A percentile compares a stretch with the other conserved stretches of the same genome.
Conservation (phyloP, 73 alveolate species). For the Tetrahymena elliotti region DNA sequence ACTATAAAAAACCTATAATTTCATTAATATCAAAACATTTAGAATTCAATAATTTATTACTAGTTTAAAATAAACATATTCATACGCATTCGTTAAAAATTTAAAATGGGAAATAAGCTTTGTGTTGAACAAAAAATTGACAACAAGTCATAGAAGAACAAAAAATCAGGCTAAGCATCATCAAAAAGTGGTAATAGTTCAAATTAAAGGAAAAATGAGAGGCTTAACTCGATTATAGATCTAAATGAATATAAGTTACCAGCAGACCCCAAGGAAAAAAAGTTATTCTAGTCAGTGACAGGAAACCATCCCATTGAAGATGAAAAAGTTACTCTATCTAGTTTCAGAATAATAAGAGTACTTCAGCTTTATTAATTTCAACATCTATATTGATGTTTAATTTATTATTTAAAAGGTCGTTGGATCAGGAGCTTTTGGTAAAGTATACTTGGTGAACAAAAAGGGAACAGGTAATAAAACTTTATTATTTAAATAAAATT, state of each 20-base stretch:
- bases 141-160: not conserved
- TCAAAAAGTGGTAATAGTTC: not conserved
- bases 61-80: not conserved
- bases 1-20: not conserved
- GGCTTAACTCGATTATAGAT: conserved; percentile 1
- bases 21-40: not conserved
- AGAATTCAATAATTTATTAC: not conserved
- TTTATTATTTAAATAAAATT: too few relatives aligned
- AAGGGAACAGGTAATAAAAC: not conserved
- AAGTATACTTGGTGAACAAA: not conserved
- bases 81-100: not conserved
- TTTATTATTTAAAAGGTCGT: not conserved
- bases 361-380: not conserved
- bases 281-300: not conserved
- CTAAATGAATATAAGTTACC: not conserved
- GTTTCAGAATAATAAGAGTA: not conserved
- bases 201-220: not conserved
- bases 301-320: not conserved
- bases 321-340: not conserved
- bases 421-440: conserved; percentile 2
- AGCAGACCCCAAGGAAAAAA: not conserved
- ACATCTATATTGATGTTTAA: not conserved
- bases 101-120: not conserved
- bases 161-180: not conserved
- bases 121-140: not conserved